Percentiles rank a stretch among this genome's conserved stretches.
These are phyloP conservation scores for Aspergillus sp. DNA, from an alignment of 2,329 filamentous ascomycete genomes.

Conservation along the genomic window DNA sequence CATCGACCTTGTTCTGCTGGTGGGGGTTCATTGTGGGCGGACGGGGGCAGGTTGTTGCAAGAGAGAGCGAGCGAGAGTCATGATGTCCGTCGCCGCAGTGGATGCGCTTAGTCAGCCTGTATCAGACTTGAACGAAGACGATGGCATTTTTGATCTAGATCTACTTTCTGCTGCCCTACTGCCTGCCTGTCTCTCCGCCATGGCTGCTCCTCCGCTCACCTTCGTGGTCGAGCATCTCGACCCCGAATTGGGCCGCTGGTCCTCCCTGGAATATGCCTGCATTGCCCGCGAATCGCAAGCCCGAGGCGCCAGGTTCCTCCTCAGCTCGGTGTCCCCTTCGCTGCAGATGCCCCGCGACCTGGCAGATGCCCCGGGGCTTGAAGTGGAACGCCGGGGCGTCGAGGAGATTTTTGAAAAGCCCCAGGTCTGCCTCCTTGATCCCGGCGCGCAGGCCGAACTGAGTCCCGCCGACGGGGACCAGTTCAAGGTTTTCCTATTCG, in stretches of 20 bases:
- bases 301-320: conserved; percentile 60
- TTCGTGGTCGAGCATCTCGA: conserved; percentile 97
- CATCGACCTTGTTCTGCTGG: conserved; percentile 97
- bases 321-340: conserved; percentile 66
- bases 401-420: conserved; percentile 74
- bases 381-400: conserved; percentile 65
- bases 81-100: no score
- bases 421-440: conserved; percentile 81
- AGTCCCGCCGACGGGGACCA: conserved; percentile 68
- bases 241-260: conserved; percentile 88
- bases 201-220: no score
- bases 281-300: conserved; percentile 73
- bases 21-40: conserved; percentile 71
- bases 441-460: conserved; percentile 70
- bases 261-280: conserved; percentile 78
- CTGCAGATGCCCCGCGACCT: conserved; percentile 55
- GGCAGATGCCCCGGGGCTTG: conserved; percentile 52
- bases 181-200: no score
- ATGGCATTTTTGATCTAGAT: neutral
- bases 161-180: no score
- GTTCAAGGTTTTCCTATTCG: conserved; percentile 92
- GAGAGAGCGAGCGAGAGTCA: conserved; percentile 3
- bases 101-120: no score
- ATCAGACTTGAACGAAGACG: no score
- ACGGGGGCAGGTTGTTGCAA: conserved; percentile 1